Base-by-base conservation (phyloP, 306 rosid genomes). In the Trifolium repens region DNA sequence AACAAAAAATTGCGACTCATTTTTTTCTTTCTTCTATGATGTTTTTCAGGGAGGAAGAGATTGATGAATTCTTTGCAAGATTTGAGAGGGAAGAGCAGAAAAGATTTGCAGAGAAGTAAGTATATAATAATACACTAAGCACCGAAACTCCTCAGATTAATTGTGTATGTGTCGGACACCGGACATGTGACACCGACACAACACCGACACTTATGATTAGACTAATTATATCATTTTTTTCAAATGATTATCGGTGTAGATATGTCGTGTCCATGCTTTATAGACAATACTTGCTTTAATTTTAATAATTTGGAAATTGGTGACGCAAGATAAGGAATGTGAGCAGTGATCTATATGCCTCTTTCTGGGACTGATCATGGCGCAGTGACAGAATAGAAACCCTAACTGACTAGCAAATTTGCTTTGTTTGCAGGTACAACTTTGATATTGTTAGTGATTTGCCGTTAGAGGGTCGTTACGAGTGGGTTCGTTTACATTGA, bases 381-480 rank as follows among this genome's bases (percentile, higher is more conserved):
- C 12, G 87, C 49, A 11, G 40, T 16, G 47, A 15, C 58, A 79
- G 80, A 73, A 81, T 75, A 50, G 71, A 83, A 27, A 69, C 68
- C 73, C 85, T 85, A 91, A 91, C 92, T 65, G 80, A 89, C 93
- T 80, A 86, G 84, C 88, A 80, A 85, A 66, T 69, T 82, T 68
- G 9, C 75, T 49, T 34, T 75, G 77, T 62, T 54, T 81, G 82
- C 88, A 94, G 98, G 89, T 94, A 90, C 97, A 94, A 94, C 88
- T 94, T 83, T 75, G 98, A 94, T 81, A 83, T 91, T 82, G 93
- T 81, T 64, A 87, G 77, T 67, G 97, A 88, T 79, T 64, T 73
- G 89, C 98, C 98, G 26, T 79, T 94, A 87, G 91, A 90, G 82
- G 98, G 98, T 58, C 91, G 89, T 71, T 94, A 86, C 88, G 84